Evolutionary conservation across 805 yeast genomes (phyloP).

Genomic region (Starmera quercuum): DNA sequence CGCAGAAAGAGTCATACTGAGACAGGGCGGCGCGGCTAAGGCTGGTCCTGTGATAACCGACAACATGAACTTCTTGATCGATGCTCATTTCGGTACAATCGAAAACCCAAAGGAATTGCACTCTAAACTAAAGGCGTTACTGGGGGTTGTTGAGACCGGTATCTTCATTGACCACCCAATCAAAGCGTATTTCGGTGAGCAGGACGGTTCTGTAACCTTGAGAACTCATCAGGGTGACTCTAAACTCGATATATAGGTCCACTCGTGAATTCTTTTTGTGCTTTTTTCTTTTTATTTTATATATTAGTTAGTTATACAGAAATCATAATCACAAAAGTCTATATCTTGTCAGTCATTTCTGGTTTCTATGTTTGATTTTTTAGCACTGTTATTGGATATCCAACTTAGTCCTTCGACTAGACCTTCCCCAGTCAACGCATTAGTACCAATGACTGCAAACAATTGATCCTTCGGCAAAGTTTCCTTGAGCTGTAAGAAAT

Average conservation of each 20-base stretch:
- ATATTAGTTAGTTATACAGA: no score
- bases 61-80: constrained; percentile 87
- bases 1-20: constrained; percentile 52
- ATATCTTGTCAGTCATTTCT: no score
- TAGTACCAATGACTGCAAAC: constrained; percentile 90
- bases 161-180: constrained; percentile 64
- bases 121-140: constrained; percentile 56
- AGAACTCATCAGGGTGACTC: constrained; percentile 20
- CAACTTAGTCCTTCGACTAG: constrained; percentile 81
- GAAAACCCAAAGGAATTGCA: constrained; percentile 47
- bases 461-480: constrained; percentile 56
- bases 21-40: constrained; percentile 86
- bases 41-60: constrained; percentile 98
- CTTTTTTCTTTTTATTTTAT: no score
- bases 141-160: constrained; percentile 97
- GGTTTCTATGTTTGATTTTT: no score
- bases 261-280: no score
- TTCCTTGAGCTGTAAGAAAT: constrained; percentile 54
- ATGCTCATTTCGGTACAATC: constrained; percentile 85
- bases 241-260: no score
- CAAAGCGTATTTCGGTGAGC: constrained; percentile 85
- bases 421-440: constrained; percentile 87
- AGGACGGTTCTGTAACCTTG: constrained; percentile 53
- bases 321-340: no score
- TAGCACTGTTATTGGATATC: constrained; percentile 71